Evolutionary conservation across 257 asterid species (phyloP), one percentile per base, ranked within the genome.

Genomic region (Petunia secreta): DNA sequence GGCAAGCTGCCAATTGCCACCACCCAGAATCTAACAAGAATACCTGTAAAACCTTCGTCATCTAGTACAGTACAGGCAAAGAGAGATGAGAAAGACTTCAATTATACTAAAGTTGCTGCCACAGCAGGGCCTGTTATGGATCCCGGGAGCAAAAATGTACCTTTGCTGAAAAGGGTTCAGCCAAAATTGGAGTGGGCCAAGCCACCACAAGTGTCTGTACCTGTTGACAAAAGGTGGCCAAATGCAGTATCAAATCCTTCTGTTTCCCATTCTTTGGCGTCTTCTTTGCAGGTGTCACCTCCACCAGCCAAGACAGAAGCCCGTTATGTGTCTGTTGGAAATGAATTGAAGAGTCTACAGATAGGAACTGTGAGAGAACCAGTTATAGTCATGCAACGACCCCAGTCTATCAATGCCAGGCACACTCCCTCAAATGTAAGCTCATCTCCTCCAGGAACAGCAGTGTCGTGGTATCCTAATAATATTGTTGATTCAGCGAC

Each of bases 31-130:
- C 38, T 86, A 58, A 74, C 81, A 54, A 85, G 89, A 71, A 52
- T 79, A 40, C 89, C 82, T 78, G 63, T 88, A 43, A 91, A 88
- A 79, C 84, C 87, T 38, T 59, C 80, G 59, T 53, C 93, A 15
- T 67, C 92, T 69, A 80, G 84, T 59, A 75, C 80, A 73, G 67
- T 84, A 46, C 97, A 84, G 78, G 93, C 84, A 75, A 87, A 82
- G 82, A 82, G 87, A 83, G 97, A 93, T 53, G 97, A 93, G n/a
- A 93, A 83, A 78, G 98, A 91, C 82, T 91, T 94, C 71, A 88
- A 88, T 76, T 90, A 91, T 80, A 82, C 92, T 81, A 94, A 89
- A 87, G 73, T 58, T 88, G 82, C 90, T 66, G 80, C 41, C 77
- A 62, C 89, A 76, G 79, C 80, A 50, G 92, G 86, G 75, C 78